A percentile compares a stretch with the other conserved stretches of the same genome.
Conservation (phyloP, 2,329 filamentous ascomycete genomes). For the Talaromyces sp. region DNA sequence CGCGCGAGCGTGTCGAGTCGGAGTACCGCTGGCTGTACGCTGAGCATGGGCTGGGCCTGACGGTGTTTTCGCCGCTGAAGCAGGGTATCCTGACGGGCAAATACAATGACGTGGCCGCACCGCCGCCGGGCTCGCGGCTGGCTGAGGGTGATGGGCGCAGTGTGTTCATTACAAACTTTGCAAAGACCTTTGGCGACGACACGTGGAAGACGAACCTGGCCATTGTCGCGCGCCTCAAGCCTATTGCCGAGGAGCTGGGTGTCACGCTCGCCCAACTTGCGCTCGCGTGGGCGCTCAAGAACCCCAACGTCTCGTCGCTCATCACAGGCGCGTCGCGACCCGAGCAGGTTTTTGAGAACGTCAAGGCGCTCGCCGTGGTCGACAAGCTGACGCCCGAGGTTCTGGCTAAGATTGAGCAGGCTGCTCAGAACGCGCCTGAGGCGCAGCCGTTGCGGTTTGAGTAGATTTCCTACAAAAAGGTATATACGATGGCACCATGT, state of each 20-base stretch:
- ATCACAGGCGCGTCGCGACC: constrained; percentile 40
- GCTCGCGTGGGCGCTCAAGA: constrained; percentile 57
- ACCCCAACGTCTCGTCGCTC: constrained; percentile 48
- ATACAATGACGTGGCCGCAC: constrained; percentile 50
- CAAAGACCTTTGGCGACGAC: constrained; percentile 41
- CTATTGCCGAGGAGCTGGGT: constrained; percentile 59
- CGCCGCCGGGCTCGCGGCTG: constrained; percentile 56
- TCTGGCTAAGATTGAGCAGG: constrained; percentile 13
- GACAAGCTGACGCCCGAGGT: constrained; percentile 14
- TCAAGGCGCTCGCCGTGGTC: constrained; percentile 19
- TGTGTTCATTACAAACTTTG: constrained; percentile 49
- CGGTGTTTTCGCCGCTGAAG: constrained; percentile 58
- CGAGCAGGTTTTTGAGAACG: constrained; percentile 42
- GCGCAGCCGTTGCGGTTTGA: constrained; percentile 7
- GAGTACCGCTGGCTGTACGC: constrained; percentile 59
- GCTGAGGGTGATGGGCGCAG: constrained; percentile 53
- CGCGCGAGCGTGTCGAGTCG: constrained; percentile 57
- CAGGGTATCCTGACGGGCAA: constrained; percentile 61
- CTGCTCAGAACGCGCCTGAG: not conserved
- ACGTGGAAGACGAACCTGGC: constrained; percentile 15
- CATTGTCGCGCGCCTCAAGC: constrained; percentile 43
- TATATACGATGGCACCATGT: not conserved
- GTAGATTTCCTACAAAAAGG: not conserved
- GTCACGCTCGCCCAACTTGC: constrained; percentile 54
- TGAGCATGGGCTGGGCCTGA: constrained; percentile 57